Evolutionary conservation across 352 stramenopile genomes (phyloP), one percentile per base, ranked within the genome.

Genomic region (Pythium biforme): DNA sequence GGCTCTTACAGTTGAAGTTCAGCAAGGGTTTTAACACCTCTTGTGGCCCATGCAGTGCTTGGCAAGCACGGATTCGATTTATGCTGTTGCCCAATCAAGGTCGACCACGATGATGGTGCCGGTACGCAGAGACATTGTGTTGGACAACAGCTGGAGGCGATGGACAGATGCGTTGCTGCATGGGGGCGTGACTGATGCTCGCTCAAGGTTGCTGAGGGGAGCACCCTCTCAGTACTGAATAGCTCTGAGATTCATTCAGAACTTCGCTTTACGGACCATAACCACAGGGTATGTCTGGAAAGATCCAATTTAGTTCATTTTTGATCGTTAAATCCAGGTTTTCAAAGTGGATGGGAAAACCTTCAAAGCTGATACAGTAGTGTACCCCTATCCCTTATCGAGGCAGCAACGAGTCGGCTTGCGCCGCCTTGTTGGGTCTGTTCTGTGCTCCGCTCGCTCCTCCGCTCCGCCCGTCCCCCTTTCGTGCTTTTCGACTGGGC

Each of bases 1-100:
- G 25, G 27, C n/a, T 25, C 41, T 59, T 47, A 45, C 31, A 37
- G 51, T 66, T 66, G 59, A 66, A 66, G 59, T 66, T 66, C 45
- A 31, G 41, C 17, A 34, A 11, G 23, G 40, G 59, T 66, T 66
- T 59, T 59, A 54, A 58, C 48, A 43, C 59, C 31, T 33, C 11
- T 20, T 48, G 33, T 19, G 26, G 22, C 19, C 11, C 19, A 23
- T 54, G 48, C 19, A 46, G 29, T 45, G 6, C 26, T 54, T 54
- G 37, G 9, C n/a, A 25, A 49, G 41, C 41, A 27, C 15, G n/a
- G 41, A 20, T 58, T 48, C 17, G 41, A 43, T 45, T 52, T 27
- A 7, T 3, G 19, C 4, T 31, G 39, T 52, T 61, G 54, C 26
- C 23, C 23, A 61, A 61, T 41, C 10, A 48, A 25, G 37, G 40